phyloP scores from a whole-genome alignment of 495 filamentous ascomycete genomes.

The Penicillium turbatum region DNA sequence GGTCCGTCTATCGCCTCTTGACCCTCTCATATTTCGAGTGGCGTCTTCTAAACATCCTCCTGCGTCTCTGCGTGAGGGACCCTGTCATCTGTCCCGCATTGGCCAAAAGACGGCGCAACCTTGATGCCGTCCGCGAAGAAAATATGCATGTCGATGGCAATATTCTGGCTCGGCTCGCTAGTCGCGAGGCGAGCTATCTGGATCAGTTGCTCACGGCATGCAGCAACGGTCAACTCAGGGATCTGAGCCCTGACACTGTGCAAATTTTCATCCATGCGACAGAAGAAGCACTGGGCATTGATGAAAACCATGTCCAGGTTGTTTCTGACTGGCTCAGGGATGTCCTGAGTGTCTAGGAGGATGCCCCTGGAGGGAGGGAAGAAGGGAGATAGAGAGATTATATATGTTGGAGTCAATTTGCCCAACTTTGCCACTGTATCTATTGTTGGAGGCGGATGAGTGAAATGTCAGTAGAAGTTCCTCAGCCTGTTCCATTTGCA shows the following conservation, averaged over 20 bases:
- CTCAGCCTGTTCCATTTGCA: not conserved
- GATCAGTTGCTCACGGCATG: slow-evolving; percentile 29
- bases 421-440: too few relatives aligned
- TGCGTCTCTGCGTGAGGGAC: slow-evolving; percentile 51
- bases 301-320: slow-evolving; percentile 15
- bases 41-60: slow-evolving; percentile 59
- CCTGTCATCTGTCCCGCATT: slow-evolving; percentile 37
- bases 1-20: slow-evolving; percentile 59
- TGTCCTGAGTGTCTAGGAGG: slow-evolving; percentile 18
- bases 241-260: not conserved
- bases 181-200: slow-evolving; percentile 42
- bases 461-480: too few relatives aligned
- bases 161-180: slow-evolving; percentile 53
- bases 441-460: too few relatives aligned
- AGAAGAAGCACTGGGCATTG: slow-evolving; percentile 23
- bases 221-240: not conserved
- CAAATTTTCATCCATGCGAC: slow-evolving; percentile 28
- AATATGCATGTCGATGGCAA: slow-evolving; percentile 67
- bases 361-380: too few relatives aligned
- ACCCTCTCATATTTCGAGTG: slow-evolving; percentile 50
- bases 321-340: slow-evolving; percentile 33
- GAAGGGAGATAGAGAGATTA: too few relatives aligned
- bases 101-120: slow-evolving; percentile 21
- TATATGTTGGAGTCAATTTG: too few relatives aligned
- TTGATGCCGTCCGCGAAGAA: slow-evolving; percentile 26